phyloP scores from a whole-genome alignment of 1,284 basidiomycete genomes.

The Pseudomicrostroma phylloplanum region DNA sequence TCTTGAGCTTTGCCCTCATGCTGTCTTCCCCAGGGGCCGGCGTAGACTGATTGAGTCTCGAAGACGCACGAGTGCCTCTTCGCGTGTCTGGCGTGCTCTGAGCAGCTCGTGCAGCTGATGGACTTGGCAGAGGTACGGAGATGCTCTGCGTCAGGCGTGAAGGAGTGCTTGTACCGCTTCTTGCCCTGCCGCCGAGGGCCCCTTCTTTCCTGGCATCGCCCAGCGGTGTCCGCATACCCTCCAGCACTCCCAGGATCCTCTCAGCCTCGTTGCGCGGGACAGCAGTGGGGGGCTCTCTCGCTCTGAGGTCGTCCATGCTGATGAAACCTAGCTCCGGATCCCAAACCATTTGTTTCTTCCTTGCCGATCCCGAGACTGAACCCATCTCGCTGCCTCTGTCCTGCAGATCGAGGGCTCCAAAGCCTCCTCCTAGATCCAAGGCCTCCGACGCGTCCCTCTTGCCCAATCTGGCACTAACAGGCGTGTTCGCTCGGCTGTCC shows the following conservation, averaged over 20 bases:
- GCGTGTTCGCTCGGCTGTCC: constrained; percentile 17
- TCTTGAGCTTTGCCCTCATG: constrained; percentile 5
- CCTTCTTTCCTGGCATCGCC: constrained; percentile 23
- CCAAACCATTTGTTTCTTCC: constrained; percentile 45
- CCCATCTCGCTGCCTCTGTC: constrained; percentile 7
- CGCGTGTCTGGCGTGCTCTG: too few species aligned
- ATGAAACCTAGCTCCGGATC: constrained; percentile 44
- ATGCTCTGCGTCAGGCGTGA: not conserved
- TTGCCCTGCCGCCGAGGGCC: not conserved
- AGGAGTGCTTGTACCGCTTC: constrained; percentile 2
- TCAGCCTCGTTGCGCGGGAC: constrained; percentile 52
- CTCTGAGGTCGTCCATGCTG: constrained; percentile 37
- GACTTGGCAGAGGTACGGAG: not conserved
- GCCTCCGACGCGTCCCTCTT: constrained; percentile 9
- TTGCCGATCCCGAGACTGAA: constrained; percentile 3
- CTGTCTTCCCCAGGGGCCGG: not conserved
- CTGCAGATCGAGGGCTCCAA: constrained; percentile 5
- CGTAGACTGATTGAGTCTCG: not conserved
- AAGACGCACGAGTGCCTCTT: too few species aligned
- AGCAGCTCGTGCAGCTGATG: not conserved
- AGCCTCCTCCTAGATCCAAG: constrained; percentile 1
- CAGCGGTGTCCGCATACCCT: constrained; percentile 47
- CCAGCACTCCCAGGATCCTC: constrained; percentile 51
- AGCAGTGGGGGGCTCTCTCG: constrained; percentile 33
- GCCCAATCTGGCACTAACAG: not conserved